Evolutionary conservation across 2,329 filamentous ascomycete genomes (phyloP).

Genomic region (Aureobasidium sp.): DNA sequence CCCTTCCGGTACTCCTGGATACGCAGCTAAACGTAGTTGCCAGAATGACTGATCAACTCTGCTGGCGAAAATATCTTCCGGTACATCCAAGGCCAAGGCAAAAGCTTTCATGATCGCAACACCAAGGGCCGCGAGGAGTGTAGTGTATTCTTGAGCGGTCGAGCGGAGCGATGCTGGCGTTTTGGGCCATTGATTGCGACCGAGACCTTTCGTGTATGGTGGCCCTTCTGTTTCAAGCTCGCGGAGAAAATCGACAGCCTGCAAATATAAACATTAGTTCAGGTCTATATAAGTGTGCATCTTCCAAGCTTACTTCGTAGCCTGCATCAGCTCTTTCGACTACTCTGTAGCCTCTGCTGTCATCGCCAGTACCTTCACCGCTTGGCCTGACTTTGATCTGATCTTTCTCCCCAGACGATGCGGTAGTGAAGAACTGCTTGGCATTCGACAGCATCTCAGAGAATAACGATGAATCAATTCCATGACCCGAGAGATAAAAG

Average conservation of each 20-base stretch:
- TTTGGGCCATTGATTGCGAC: not conserved
- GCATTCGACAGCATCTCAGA: not conserved
- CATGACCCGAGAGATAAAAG: constrained; percentile 6
- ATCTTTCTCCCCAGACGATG: not conserved
- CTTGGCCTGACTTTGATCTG: not conserved
- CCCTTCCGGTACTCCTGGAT: not conserved
- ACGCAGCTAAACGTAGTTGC: constrained; percentile 3
- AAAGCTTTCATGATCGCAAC: constrained; percentile 2
- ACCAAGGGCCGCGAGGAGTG: not conserved
- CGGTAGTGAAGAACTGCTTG: not conserved
- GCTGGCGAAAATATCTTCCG: not conserved
- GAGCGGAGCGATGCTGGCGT: not conserved
- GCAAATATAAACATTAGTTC: not conserved
- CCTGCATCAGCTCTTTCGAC: not conserved
- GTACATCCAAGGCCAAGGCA: not conserved
- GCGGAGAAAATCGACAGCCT: constrained; percentile 6
- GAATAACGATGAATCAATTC: not conserved
- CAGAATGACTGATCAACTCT: constrained; percentile 4
- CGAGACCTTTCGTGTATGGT: constrained; percentile 2
- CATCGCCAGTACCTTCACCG: not conserved
- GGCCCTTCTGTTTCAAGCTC: not conserved
- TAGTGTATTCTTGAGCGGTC: not conserved
- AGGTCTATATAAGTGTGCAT: not conserved
- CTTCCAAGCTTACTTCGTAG: not conserved
- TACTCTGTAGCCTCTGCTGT: not conserved